These are phyloP conservation scores for Arthrobotrys megalospora DNA, from an alignment of 2,329 filamentous ascomycete species.

Conservation along the genomic window DNA sequence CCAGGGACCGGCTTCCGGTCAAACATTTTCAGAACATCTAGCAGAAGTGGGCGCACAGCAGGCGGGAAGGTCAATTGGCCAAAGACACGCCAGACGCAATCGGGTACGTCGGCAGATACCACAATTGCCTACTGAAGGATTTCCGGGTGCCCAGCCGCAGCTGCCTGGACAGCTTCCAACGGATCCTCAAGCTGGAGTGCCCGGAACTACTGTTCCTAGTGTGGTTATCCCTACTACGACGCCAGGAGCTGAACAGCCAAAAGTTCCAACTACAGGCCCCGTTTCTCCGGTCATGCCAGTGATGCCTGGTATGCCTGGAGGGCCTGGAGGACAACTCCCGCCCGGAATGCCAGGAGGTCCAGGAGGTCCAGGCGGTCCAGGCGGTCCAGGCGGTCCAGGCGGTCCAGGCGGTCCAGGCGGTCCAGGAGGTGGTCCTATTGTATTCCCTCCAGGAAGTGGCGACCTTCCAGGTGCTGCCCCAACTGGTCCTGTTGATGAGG, in stretches of 20 bases:
- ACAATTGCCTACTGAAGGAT: conserved; percentile 2
- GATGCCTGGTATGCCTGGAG: conserved; percentile 3
- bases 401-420: conserved; percentile 5
- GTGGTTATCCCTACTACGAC: not conserved
- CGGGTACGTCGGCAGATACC: conserved; percentile 12
- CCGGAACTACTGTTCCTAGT: not conserved
- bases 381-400: not conserved
- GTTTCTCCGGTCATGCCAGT: conserved; percentile 1
- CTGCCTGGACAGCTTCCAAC: not conserved
- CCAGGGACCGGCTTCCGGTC: not conserved
- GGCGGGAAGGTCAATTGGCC: conserved; percentile 18
- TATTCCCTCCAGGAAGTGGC: conserved; percentile 11
- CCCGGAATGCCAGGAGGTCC: not conserved
- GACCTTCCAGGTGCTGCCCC: conserved; percentile 1
- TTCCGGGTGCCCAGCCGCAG: conserved; percentile 5
- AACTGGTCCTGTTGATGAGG: conserved; percentile 6
- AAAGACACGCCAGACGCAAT: conserved; percentile 20
- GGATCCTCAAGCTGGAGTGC: not conserved
- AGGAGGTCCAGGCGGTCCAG: not conserved
- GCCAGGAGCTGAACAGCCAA: not conserved
- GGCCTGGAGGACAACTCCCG: not conserved
- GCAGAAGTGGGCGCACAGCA: not conserved
- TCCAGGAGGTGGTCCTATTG: not conserved
- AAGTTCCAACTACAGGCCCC: not conserved
- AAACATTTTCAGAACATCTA: not conserved